Evolutionary conservation across 176 grass and related monocot species (phyloP), one percentile per base, ranked within the genome.

Genomic region (Carex pumila): DNA sequence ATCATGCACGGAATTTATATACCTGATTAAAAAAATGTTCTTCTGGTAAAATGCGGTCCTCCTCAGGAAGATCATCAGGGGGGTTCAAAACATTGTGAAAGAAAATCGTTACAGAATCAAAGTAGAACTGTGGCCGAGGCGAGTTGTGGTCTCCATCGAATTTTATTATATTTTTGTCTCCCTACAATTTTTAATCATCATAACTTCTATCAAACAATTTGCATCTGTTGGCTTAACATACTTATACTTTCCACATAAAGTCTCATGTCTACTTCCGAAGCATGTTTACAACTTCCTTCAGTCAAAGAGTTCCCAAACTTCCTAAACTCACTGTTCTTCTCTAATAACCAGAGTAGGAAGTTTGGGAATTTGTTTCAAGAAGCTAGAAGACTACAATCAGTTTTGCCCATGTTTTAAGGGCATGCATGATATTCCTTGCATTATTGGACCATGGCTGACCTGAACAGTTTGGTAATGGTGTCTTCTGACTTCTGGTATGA

Each of bases 161-260:
- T 92, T 99, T 99, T 83, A 99, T 99, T 58, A 99, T 99, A 87
- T 99, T 99, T 89, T 99, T 99, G 61, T 99, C 96, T 75, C 96
- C 96, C 96, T 99, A 82, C 86, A 93, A 80, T 37, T 85, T 58
- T 15, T 25, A 37, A 85, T 68, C 81, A 85, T 80, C 5, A 43
- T 61, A n/a, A 68, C 21, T 80, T 80, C 18, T 71, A 61, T 84
- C 30, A 36, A 91, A 43, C 70, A 73, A 25, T 54, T 55, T 22
- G 11, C 50, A 77, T 77, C 45, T 56, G 50, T 56, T 31, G 10
- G 11, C 53, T 78, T 57, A 78, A 57, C 10, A 56, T 57, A 55
- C n/a, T 50, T 13, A 3, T 50, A 53, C 43, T 50, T 72, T 25
- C 12, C 36, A 45, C 68, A 71, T 71, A 5, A 45, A 41, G 68